Conservation (phyloP, 768 basidiomycete species). For the Psilocybe cyanescens region DNA sequence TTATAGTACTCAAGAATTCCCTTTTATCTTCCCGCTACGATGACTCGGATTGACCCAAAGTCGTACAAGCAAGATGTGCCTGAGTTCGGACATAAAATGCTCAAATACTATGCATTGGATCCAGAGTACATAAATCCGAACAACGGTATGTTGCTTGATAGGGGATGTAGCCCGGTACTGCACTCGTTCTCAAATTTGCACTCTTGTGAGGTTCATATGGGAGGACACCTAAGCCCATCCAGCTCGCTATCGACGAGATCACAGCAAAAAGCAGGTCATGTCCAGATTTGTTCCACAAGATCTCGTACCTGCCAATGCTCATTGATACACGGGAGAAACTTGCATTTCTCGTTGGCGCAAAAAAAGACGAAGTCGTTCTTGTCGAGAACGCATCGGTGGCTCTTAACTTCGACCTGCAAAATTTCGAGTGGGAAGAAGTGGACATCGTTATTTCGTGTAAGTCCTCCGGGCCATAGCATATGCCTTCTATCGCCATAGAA, state of each 20-base stretch:
- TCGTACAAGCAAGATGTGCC: conserved; percentile 18
- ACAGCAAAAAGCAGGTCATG: conserved; percentile 49
- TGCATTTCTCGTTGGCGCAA: conserved; percentile 53
- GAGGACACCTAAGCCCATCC: conserved; percentile 57
- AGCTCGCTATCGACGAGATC: conserved; percentile 44
- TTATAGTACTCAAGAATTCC: too few species aligned
- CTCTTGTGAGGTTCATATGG: conserved; percentile 58
- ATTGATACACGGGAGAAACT: conserved; percentile 45
- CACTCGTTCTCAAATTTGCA: not conserved
- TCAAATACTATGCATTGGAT: conserved; percentile 60
- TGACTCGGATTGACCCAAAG: not conserved
- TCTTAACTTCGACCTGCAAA: conserved; percentile 67
- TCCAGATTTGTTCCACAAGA: conserved; percentile 58
- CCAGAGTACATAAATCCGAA: conserved; percentile 68
- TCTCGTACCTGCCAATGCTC: conserved; percentile 38
- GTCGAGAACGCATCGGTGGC: conserved; percentile 68
- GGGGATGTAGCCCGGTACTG: conserved; percentile 9
- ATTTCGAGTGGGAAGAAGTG: conserved; percentile 67
- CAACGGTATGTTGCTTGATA: conserved; percentile 43
- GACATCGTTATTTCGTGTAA: conserved; percentile 70
- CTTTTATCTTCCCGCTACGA: not conserved
- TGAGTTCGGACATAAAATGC: conserved; percentile 58
- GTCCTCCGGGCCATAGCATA: conserved; percentile 20
- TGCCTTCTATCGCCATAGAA: too few species aligned
- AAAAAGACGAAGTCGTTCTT: conserved; percentile 59